Evolutionary conservation across 768 basidiomycete genomes (phyloP), one percentile per base, ranked within the genome.

Genomic region (Rhizopogon vesiculosus): DNA sequence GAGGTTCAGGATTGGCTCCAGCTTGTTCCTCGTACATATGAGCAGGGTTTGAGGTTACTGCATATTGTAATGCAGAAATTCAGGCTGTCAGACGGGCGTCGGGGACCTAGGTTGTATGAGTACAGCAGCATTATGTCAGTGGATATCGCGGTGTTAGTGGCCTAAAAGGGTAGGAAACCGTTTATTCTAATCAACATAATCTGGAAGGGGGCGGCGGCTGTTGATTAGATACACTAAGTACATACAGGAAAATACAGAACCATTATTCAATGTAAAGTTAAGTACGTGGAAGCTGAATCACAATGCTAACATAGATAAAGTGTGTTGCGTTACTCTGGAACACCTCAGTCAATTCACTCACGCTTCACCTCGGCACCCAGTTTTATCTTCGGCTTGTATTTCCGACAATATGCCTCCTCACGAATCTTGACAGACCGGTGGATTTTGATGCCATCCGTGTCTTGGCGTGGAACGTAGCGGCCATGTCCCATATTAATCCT

Each of bases 361-460:
- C 74, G 74, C 42, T 74, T 60, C 15, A 72, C 63, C 49, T 3
- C 5, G 25, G 4, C 25, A 25, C 61, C 64, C 52, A 76, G 66
- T 49, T 69, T 69, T 3, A 78, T 74, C 48, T 62, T 70, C 6
- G 80, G 80, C 51, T 54, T 62, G 57, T 82, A 82, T 50, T 66
- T 68, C 0, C 67, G 53, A 1, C 70, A 68, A 28, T 72, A 62
- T 1, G 83, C 78, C 28, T 83, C 80, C 75, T 84, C 75, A 55
- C 85, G 74, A 57, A 77, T 60, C 58, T 70, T 69, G 54, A 83
- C 82, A 22, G 75, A 67, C 12, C 80, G 64, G 54, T 83, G 82
- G 1, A 82, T 42, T 57, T 77, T 75, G 46, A 75, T 57, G 0
- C 69, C 74, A 13, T 72, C 64, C 0, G 57, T 53, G 0, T 60